These are phyloP conservation scores for Dimocarpus longan DNA, from an alignment of 345 rosid genomes.

Conservation along the genomic window DNA sequence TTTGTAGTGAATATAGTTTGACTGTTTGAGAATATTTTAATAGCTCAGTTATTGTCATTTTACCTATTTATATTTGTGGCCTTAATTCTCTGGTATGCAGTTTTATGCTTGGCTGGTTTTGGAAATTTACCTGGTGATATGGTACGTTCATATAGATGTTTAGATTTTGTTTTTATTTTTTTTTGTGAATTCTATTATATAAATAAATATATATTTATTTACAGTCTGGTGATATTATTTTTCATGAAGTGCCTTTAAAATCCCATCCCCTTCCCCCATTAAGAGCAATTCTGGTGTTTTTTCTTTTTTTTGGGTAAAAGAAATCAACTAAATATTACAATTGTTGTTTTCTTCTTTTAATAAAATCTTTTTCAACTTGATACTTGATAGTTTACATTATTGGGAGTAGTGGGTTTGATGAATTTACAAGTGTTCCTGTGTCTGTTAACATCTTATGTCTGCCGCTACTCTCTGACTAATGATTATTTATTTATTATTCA, in stretches of 20 bases:
- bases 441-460: background rate
- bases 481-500: background rate
- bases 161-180: background rate
- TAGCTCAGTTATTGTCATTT: constrained; percentile 3
- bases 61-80: constrained; percentile 22
- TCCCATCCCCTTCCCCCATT: background rate
- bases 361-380: background rate
- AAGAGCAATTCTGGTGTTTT: background rate
- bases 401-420: background rate
- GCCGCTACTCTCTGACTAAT: background rate
- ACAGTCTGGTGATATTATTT: background rate
- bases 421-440: background rate
- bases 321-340: background rate
- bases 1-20: background rate
- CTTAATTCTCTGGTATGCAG: constrained; percentile 52
- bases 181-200: background rate
- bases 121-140: constrained; percentile 98
- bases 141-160: constrained; percentile 45
- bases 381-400: background rate
- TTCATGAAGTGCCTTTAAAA: background rate
- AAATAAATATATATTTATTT: too few relatives aligned
- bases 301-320: background rate
- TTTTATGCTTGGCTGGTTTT: constrained; percentile 91
- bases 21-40: background rate
- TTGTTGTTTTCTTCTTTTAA: background rate